These are phyloP conservation scores for Candida sanyaensis DNA, from an alignment of 1,139 yeast genomes.

Conservation along the genomic window DNA sequence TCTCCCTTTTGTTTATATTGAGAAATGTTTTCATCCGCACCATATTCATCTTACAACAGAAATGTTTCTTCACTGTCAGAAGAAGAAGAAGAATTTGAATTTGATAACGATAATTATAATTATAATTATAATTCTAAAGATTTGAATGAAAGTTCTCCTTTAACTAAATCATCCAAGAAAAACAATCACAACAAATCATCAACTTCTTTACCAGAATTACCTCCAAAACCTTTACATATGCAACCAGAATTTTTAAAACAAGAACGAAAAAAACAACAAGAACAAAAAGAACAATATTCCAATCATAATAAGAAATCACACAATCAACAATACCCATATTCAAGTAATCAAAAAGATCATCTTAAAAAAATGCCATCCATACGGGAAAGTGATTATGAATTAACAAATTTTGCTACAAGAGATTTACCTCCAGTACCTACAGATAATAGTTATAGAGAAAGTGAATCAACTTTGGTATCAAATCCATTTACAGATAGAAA, in stretches of 20 bases:
- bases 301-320: neutral
- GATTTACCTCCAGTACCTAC: slow-evolving; percentile 13
- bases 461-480: neutral
- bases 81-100: slow-evolving; percentile 1
- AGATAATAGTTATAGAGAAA: neutral
- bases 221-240: slow-evolving; percentile 5
- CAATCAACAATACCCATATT: slow-evolving; percentile 3
- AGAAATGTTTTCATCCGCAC: neutral
- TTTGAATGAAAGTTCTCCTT: slow-evolving; percentile 1
- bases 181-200: neutral
- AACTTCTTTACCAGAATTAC: slow-evolving; percentile 7
- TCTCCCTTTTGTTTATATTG: neutral
- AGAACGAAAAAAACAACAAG: neutral
- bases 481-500: slow-evolving; percentile 11
- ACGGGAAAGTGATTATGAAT: slow-evolving; percentile 7
- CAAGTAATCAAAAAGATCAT: neutral
- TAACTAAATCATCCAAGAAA: neutral
- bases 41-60: neutral
- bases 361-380: neutral
- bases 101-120: no score
- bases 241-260: neutral
- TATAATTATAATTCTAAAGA: neutral
- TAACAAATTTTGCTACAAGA: slow-evolving; percentile 9
- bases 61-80: neutral
- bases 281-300: neutral